Percentiles rank a stretch among this genome's conserved stretches.
Conservation (phyloP, 1,139 yeast species). For the Yamadazyma friedrichii region DNA sequence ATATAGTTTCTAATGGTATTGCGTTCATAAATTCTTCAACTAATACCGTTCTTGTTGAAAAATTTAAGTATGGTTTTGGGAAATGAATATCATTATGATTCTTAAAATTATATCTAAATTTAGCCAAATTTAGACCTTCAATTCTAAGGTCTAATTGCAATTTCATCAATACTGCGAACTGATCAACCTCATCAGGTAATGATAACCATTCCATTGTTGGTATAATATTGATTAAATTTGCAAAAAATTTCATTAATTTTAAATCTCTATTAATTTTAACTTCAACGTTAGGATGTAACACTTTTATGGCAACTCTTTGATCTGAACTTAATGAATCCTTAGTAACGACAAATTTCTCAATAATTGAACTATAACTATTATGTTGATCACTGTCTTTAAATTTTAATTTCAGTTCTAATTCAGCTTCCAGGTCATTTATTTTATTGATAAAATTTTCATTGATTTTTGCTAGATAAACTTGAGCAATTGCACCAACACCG, state of each 20-base stretch:
- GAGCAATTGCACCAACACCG: conserved; percentile 98
- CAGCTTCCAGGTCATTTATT: conserved; percentile 29
- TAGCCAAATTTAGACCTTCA: conserved; percentile 77
- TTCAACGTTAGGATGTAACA: conserved; percentile 84
- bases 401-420: conserved; percentile 17
- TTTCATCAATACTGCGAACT: conserved; percentile 81
- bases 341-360: conserved; percentile 33
- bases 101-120: conserved; percentile 63
- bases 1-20: conserved; percentile 71
- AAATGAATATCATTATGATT: conserved; percentile 66
- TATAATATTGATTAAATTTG: conserved; percentile 59
- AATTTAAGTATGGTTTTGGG: conserved; percentile 71
- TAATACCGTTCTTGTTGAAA: conserved; percentile 69
- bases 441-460: conserved; percentile 42
- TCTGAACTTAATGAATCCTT: conserved; percentile 41
- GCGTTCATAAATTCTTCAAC: conserved; percentile 88
- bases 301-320: conserved; percentile 82
- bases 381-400: conserved; percentile 8
- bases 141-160: conserved; percentile 86
- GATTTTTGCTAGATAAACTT: conserved; percentile 79
- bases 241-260: conserved; percentile 79
- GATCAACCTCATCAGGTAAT: conserved; percentile 89
- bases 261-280: conserved; percentile 74
- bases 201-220: conserved; percentile 99
- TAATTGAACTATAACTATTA: conserved; percentile 20